Percentiles rank a stretch among this genome's conserved stretches.
phyloP scores from a whole-genome alignment of 1,284 basidiomycete genomes.

The Ustilago xerochloae region DNA sequence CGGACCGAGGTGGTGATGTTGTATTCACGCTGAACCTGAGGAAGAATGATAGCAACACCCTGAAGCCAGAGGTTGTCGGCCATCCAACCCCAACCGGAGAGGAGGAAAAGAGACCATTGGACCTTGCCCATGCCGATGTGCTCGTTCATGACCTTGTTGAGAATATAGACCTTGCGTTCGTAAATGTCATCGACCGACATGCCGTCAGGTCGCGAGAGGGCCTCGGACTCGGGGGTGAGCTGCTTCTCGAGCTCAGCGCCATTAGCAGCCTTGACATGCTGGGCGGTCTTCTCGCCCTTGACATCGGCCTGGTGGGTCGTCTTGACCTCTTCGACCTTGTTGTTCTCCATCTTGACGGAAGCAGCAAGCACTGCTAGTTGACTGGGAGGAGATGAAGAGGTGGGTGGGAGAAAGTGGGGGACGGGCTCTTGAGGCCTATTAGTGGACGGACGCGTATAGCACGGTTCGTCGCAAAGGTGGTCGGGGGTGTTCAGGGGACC shows the following conservation, averaged over 20 bases:
- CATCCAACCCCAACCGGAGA: conserved; percentile 61
- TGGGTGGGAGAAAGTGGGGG: background rate
- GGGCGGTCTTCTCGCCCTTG: conserved; percentile 21
- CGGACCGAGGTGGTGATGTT: conserved; percentile 36
- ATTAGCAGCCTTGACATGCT: conserved; percentile 29
- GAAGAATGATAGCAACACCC: conserved; percentile 63
- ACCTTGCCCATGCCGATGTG: conserved; percentile 65
- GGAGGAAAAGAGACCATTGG: conserved; percentile 58
- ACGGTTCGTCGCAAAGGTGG: conserved; percentile 1
- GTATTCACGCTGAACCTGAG: conserved; percentile 63
- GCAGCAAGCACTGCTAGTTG: background rate
- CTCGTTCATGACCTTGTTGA: conserved; percentile 67
- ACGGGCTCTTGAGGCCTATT: conserved; percentile 3
- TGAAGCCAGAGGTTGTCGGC: conserved; percentile 66
- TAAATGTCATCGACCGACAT: conserved; percentile 60
- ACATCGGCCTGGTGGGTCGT: conserved; percentile 14
- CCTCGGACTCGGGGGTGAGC: conserved; percentile 18
- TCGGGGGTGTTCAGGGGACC: too few species aligned
- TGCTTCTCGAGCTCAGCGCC: conserved; percentile 42
- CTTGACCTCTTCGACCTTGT: conserved; percentile 26
- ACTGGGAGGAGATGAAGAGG: background rate
- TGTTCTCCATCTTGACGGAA: conserved; percentile 25
- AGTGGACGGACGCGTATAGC: background rate
- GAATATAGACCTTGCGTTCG: conserved; percentile 63
- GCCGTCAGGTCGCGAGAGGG: conserved; percentile 27